These are phyloP conservation scores for Thelephora ganbajun DNA, from an alignment of 768 basidiomycete species.

Conservation along the genomic window DNA sequence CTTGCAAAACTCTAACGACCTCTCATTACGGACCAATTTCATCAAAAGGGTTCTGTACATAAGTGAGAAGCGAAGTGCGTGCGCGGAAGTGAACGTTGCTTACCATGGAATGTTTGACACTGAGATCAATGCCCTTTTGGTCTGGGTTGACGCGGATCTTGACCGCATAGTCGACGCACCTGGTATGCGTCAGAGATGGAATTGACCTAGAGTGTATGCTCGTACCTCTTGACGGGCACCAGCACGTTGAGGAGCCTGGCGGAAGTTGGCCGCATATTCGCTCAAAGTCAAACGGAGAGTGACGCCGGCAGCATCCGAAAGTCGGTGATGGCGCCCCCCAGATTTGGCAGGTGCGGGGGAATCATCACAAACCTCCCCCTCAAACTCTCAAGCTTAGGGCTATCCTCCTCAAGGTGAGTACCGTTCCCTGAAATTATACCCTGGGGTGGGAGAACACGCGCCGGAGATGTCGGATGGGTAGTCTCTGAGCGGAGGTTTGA, in stretches of 20 bases:
- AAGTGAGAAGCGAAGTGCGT: background rate
- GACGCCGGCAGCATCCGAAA: too few species aligned
- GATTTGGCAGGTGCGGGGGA: too few species aligned
- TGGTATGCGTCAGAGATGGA: slow-evolving; percentile 15
- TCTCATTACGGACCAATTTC: slow-evolving; percentile 68
- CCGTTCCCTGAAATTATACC: too few species aligned
- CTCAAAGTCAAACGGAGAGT: too few species aligned
- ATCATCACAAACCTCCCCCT: too few species aligned
- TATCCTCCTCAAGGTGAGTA: too few species aligned
- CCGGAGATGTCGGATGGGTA: too few species aligned
- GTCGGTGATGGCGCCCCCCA: too few species aligned
- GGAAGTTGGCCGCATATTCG: slow-evolving; percentile 59
- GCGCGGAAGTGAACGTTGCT: background rate
- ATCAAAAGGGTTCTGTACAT: slow-evolving; percentile 84
- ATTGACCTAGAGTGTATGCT: background rate
- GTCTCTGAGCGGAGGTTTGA: too few species aligned
- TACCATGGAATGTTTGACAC: slow-evolving; percentile 99
- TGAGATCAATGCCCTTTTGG: slow-evolving; percentile 91
- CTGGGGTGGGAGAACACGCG: too few species aligned
- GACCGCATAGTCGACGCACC: slow-evolving; percentile 92
- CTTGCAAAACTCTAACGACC: background rate
- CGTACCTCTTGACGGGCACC: slow-evolving; percentile 84
- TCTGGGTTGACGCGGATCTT: slow-evolving; percentile 95
- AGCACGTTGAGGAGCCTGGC: slow-evolving; percentile 73
- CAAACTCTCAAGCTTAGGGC: too few species aligned